Evolutionary conservation across 2,329 filamentous ascomycete species (phyloP).

Genomic region (Raffaelea albimanens): DNA sequence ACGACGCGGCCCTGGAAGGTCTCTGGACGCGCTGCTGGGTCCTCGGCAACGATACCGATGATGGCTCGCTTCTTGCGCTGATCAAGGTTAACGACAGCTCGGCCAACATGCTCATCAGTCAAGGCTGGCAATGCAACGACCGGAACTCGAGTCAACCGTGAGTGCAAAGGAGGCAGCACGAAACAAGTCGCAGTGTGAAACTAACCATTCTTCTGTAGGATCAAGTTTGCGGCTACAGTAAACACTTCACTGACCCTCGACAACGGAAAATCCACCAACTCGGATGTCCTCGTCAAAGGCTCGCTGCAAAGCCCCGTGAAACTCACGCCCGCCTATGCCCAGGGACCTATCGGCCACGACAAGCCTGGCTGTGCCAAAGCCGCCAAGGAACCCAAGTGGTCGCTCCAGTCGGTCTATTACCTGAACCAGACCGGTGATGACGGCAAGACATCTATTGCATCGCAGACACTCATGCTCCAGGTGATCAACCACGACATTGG

Average conservation of each 20-base stretch:
- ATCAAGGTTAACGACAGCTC: slow-evolving; percentile 3
- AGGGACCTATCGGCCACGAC: slow-evolving; percentile 15
- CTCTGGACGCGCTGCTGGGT: not conserved
- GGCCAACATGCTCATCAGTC: slow-evolving; percentile 10
- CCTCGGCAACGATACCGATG: not conserved
- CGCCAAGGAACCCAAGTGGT: slow-evolving; percentile 13
- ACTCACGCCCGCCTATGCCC: slow-evolving; percentile 15
- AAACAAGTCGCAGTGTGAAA: no score
- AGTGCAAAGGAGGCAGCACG: not conserved
- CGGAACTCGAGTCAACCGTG: slow-evolving; percentile 8
- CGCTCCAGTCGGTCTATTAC: slow-evolving; percentile 12
- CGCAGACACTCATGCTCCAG: slow-evolving; percentile 14
- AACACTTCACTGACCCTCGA: slow-evolving; percentile 7
- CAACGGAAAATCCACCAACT: slow-evolving; percentile 2
- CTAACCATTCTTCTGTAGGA: no score
- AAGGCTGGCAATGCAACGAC: slow-evolving; percentile 17
- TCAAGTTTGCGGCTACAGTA: slow-evolving; percentile 13
- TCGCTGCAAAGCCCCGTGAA: slow-evolving; percentile 32
- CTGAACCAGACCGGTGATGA: slow-evolving; percentile 13
- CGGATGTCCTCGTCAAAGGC: slow-evolving; percentile 14
- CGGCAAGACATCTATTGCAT: slow-evolving; percentile 2
- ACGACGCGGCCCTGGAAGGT: not conserved
- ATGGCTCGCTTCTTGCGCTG: slow-evolving; percentile 6
- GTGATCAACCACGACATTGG: slow-evolving; percentile 15
- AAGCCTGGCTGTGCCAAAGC: slow-evolving; percentile 12